Percentiles rank a stretch among this genome's conserved stretches.
These are phyloP conservation scores for Colletotrichum abscissum DNA, from an alignment of 2,329 filamentous ascomycete genomes.

Conservation along the genomic window DNA sequence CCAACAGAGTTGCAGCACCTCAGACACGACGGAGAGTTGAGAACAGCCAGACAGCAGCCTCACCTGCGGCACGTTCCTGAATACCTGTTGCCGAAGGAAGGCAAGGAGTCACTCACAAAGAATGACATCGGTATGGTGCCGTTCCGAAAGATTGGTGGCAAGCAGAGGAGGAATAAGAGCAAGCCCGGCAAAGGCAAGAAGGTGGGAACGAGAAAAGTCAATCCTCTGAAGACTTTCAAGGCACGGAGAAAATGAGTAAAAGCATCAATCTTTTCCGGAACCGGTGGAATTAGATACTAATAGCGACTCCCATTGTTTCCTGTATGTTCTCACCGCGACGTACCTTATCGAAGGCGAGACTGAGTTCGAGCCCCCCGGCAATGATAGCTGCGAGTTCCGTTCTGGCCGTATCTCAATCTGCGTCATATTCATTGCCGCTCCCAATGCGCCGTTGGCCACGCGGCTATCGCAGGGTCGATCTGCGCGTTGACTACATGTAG, in stretches of 20 bases:
- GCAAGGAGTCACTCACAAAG: conserved; percentile 72
- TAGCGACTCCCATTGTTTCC: neutral
- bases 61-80: conserved; percentile 96
- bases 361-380: neutral
- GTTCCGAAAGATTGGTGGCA: conserved; percentile 65
- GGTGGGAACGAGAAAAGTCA: conserved; percentile 72
- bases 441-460: neutral
- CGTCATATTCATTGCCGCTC: neutral
- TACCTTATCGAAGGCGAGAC: too few relatives aligned
- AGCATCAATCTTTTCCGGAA: neutral
- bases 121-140: conserved; percentile 83
- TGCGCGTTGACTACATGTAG: neutral
- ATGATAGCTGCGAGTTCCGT: neutral
- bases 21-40: conserved; percentile 88
- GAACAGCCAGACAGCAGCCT: conserved; percentile 84
- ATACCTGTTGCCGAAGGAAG: conserved; percentile 82
- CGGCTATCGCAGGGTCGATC: neutral
- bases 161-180: conserved; percentile 60
- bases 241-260: conserved; percentile 60
- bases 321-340: neutral
- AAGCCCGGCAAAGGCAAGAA: conserved; percentile 51
- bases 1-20: conserved; percentile 88
- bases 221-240: conserved; percentile 93
- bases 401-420: neutral
- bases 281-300: conserved; percentile 1